phyloP scores from a whole-genome alignment of 1,139 yeast genomes.

The Pneumocystis carinii region DNA sequence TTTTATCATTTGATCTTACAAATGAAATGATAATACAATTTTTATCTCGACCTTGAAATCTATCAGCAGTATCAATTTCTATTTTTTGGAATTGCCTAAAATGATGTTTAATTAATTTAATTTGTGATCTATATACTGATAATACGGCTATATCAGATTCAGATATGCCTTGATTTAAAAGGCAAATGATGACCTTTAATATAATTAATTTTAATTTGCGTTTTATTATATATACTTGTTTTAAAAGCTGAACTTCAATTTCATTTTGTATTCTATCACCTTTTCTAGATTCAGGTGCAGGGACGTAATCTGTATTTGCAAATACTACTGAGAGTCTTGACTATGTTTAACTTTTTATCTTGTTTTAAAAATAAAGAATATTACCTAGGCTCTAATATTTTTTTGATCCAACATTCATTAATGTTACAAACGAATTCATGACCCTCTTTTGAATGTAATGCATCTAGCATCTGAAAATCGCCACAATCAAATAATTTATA shows the following conservation, averaged over 20 bases:
- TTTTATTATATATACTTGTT: slow-evolving; percentile 23
- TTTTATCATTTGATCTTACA: slow-evolving; percentile 63
- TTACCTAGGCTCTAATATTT: slow-evolving; percentile 11
- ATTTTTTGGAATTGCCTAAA: slow-evolving; percentile 33
- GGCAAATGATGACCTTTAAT: slow-evolving; percentile 36
- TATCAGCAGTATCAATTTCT: slow-evolving; percentile 85
- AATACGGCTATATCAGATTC: slow-evolving; percentile 62
- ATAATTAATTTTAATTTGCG: neutral
- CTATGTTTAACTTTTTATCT: neutral
- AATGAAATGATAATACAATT: slow-evolving; percentile 76
- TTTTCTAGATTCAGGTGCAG: slow-evolving; percentile 40
- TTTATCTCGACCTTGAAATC: slow-evolving; percentile 90
- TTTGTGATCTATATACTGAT: slow-evolving; percentile 76
- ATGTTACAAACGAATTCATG: neutral
- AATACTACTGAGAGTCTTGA: slow-evolving; percentile 43
- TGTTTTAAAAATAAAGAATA: neutral
- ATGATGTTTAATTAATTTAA: slow-evolving; percentile 28
- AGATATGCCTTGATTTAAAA: slow-evolving; percentile 46
- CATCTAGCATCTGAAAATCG: neutral
- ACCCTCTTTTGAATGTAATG: neutral
- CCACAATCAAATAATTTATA: slow-evolving; percentile 30
- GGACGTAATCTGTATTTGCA: slow-evolving; percentile 57
- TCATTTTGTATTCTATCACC: slow-evolving; percentile 62
- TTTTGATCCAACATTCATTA: slow-evolving; percentile 12
- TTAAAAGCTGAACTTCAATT: slow-evolving; percentile 52